Evolutionary conservation across 306 rosid genomes (phyloP).

Genomic region (Spatholobus suberectus): DNA sequence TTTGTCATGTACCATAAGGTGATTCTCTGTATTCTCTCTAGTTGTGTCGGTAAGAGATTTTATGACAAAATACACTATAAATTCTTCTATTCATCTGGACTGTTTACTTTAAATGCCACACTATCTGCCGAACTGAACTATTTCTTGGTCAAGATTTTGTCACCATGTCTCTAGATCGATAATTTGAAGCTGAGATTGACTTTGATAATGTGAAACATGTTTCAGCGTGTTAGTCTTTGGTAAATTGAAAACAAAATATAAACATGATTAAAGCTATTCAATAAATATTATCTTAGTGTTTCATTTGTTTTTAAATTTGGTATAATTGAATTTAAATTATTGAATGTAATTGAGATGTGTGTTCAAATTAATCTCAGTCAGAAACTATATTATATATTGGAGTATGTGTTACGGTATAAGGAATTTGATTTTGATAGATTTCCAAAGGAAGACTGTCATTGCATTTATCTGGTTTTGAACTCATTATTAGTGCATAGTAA

Average conservation of each 20-base stretch:
- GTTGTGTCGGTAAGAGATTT: slow-evolving; percentile 32
- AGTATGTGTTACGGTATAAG: background rate
- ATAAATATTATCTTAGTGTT: background rate
- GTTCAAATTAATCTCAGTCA: background rate
- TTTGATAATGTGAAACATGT: background rate
- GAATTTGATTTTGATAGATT: background rate
- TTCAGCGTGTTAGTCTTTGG: background rate
- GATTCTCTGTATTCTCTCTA: slow-evolving; percentile 36
- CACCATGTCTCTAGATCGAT: slow-evolving; percentile 4
- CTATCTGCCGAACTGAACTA: background rate
- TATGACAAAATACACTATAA: slow-evolving; percentile 20
- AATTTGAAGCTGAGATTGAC: background rate
- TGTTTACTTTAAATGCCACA: background rate
- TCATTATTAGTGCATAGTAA: too few relatives aligned
- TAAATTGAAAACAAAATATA: background rate
- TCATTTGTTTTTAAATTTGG: background rate
- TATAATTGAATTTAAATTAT: background rate
- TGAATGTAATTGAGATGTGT: background rate
- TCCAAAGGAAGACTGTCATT: background rate
- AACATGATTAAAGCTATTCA: background rate
- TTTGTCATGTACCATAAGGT: slow-evolving; percentile 37
- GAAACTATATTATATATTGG: background rate
- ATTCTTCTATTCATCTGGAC: background rate
- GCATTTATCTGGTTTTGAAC: background rate
- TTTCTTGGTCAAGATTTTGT: background rate